Base-by-base conservation (phyloP, 441 rosid species). In the Rhodomyrtus psidioides region DNA sequence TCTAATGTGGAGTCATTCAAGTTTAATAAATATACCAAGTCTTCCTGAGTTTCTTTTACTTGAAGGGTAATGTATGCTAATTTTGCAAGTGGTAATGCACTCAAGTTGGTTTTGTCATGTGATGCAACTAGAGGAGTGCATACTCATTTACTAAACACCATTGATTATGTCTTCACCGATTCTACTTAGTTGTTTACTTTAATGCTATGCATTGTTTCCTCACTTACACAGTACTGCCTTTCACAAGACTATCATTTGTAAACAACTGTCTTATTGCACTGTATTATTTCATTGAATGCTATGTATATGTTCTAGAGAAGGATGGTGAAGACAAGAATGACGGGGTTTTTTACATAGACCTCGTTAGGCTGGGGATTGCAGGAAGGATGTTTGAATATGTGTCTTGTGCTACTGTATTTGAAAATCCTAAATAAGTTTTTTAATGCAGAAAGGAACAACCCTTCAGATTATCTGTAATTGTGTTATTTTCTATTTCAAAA, bases 381-480 rank as follows among this genome's bases (percentile, higher is more conserved):
- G 3, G 79, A 60, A 42, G 81, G 39, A 39, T 30, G 42, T 51
- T 21, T 82, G n/a, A 30, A 46, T 27, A 53, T 82, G 49, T 82
- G 39, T 46, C 54, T 57, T 34, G 53, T 82, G 54, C 30, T 81
- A 49, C 15, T 17, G 26, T 27, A 49, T 81, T 59, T 70, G 16
- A 39, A 70, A 70, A 70, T 70, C 49, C 79, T 34, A 12, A 34
- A 39, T 70, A 26, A 34, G 79, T 70, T 34, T 34, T 70, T 46
- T 34, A 70, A 34, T 92, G 93, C 96, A 95, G 99, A 90, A 95
- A 91, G 89, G 92, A 90, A 97, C 98, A 57, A 92, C 99, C 62
- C 99, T 96, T 88, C 99, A 96, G 90, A 93, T 92, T 89, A 39
- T 81, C 58, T 46, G 27, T 53, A 12, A 12, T 82, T 56, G 6